Evolutionary conservation across 352 stramenopile species (phyloP), one percentile per base, ranked within the genome.

Genomic region (Phytophthora kernoviae): DNA sequence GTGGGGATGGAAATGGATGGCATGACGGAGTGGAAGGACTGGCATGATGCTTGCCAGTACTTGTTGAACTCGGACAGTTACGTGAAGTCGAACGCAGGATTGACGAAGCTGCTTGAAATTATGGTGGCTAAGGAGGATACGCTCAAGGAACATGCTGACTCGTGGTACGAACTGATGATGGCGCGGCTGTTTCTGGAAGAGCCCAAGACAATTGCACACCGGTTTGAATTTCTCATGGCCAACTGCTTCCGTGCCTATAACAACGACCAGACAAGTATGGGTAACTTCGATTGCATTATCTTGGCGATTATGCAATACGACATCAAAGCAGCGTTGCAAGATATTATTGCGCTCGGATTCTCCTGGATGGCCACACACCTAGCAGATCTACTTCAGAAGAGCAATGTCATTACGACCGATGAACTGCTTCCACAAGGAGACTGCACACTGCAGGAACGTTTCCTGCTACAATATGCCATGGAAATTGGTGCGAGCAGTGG

Each of bases 161-260:
- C 73, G 41, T 94, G 85, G 85, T 91, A 86, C 63, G 80, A 91
- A 65, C 72, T 91, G 14, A 91, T 92, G 77, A 85, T 91, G 74
- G 85, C 85, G n/a, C 66, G 71, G 20, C 65, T 91, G 26, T 81
- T 91, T 17, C 62, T 94, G 15, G 77, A 92, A 12, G 83, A 91
- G 43, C 81, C 85, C 18, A 94, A 91, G 70, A 71, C 70, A 5
- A 73, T 91, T 15, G 83, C 84, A 18, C 68, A 93, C 41, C 85
- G 81, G 5, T 87, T 91, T 32, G 78, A 91, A 61, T 93, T 88
- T 46, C 70, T 93, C 15, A 93, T 91, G 83, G 79, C 76, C 18
- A 88, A 84, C 40, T 93, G 80, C 58, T 88, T 87, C 55, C 65
- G 69, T 40, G 65, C 55, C 10, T 81, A 88, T 49, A 63, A 86